Evolutionary conservation across 371 early-diverging fungal species (phyloP), one percentile per base, ranked within the genome.

Genomic region (Dichotomocladium elegans): DNA sequence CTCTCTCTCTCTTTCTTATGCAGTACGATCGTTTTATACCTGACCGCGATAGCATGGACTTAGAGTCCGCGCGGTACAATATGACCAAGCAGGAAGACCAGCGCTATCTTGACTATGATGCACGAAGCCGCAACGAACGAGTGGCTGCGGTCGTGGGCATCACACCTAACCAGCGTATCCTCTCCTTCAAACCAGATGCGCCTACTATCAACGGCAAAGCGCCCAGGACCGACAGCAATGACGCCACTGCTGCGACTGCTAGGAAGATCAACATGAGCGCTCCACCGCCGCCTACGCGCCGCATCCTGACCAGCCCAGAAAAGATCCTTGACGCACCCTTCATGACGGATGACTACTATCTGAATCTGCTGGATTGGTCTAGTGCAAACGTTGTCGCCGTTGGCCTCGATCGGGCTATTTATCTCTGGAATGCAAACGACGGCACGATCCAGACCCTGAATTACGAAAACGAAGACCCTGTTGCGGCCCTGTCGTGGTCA

Each of bases 311-410:
- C 0, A 72, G 80, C 10, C 89, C 94, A 0, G 87, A 88, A 57
- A 85, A 82, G 51, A 81, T 92, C 4, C 70, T 96, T 29, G 97
- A 96, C 66, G 95, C 97, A 0, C 95, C 95, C 0, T 94, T 89
- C 1, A 68, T 99, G 60, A 56, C 80, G 7, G 97, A 99, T 62
- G 99, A 99, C 64, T 99, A 92, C 63, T 99, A 99, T 66, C 77
- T 98, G 24, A 99, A 99, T 64, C 61, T 99, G 35, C 68, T 99
- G 24, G 98, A 97, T 62, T 99, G 99, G 99, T 90, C 89, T 4
- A 53, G 66, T 19, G 63, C 62, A 11, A 92, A 96, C 48, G 67
- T 87, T 12, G 68, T 99, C 10, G 94, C 95, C 11, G 86, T 99
- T 33, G 99, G 87, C 2, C 77, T 99, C 11, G 92, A 85, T 54